These are phyloP conservation scores for Pulveroboletus frians DNA, from an alignment of 768 basidiomycete genomes.

Conservation along the genomic window DNA sequence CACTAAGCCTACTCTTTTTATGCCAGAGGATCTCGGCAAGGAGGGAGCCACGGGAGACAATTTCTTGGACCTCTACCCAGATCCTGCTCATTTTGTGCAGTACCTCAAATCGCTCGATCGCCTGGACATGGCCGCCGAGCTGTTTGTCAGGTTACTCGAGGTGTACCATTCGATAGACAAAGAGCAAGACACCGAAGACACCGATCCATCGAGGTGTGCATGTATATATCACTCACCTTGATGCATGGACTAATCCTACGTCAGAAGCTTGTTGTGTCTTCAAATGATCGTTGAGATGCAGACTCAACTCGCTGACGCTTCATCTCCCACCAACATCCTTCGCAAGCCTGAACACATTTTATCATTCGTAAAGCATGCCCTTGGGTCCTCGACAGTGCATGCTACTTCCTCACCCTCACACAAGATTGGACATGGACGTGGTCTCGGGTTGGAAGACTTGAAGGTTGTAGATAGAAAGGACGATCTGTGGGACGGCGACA, in stretches of 20 bases:
- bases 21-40: conserved; percentile 43
- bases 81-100: conserved; percentile 63
- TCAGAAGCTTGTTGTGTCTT: conserved; percentile 64
- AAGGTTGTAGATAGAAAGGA: conserved; percentile 35
- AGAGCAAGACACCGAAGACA: conserved; percentile 17
- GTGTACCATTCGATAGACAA: conserved; percentile 43
- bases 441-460: conserved; percentile 33
- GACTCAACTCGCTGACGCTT: conserved; percentile 52
- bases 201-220: conserved; percentile 22
- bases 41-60: conserved; percentile 43
- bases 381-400: conserved; percentile 40
- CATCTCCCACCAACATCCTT: conserved; percentile 52
- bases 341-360: conserved; percentile 65
- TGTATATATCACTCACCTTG: background rate
- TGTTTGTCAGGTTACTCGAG: conserved; percentile 75
- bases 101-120: conserved; percentile 64
- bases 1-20: conserved; percentile 42
- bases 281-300: conserved; percentile 85
- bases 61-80: conserved; percentile 66
- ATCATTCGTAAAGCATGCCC: conserved; percentile 75
- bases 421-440: conserved; percentile 7
- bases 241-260: conserved; percentile 3
- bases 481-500: conserved; percentile 47
- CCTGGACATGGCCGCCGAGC: conserved; percentile 60
- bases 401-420: background rate